phyloP scores from a whole-genome alignment of 148 eudicot species.

The Diospyros lotus region DNA sequence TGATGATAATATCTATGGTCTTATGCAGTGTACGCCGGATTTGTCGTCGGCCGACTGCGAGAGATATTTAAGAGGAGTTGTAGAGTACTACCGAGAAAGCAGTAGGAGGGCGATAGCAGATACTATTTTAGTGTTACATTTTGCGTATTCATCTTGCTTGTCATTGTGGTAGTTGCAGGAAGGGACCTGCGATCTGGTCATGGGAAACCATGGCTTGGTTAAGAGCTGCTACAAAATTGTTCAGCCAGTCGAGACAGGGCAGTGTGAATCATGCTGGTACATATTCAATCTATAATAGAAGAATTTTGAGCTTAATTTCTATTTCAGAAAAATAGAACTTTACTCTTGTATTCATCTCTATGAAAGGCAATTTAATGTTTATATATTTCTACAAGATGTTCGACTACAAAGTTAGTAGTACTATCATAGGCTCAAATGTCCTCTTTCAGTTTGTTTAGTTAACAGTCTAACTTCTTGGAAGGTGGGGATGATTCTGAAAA shows the following conservation, averaged over 20 bases:
- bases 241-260: not conserved
- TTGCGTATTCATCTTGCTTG: not conserved
- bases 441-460: not conserved
- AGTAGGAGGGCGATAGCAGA: not conserved
- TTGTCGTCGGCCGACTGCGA: not conserved
- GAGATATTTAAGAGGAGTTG: not conserved
- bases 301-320: not conserved
- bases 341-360: not conserved
- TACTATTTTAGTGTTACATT: not conserved
- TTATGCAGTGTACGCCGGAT: not conserved
- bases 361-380: not conserved
- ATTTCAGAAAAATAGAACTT: no score
- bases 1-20: not conserved
- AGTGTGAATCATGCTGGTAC: not conserved
- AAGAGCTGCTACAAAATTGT: slow-evolving; percentile 3
- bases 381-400: not conserved
- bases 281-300: not conserved
- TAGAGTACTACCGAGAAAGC: not conserved
- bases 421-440: no score
- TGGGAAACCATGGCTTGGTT: not conserved
- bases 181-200: not conserved
- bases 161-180: not conserved
- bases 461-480: not conserved
- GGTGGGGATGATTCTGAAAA: slow-evolving; percentile 3
- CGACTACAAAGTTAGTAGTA: no score